Percentiles rank a stretch among this genome's conserved stretches.
phyloP scores from a whole-genome alignment of 805 yeast genomes.

The Metschnikowia vanudenii region DNA sequence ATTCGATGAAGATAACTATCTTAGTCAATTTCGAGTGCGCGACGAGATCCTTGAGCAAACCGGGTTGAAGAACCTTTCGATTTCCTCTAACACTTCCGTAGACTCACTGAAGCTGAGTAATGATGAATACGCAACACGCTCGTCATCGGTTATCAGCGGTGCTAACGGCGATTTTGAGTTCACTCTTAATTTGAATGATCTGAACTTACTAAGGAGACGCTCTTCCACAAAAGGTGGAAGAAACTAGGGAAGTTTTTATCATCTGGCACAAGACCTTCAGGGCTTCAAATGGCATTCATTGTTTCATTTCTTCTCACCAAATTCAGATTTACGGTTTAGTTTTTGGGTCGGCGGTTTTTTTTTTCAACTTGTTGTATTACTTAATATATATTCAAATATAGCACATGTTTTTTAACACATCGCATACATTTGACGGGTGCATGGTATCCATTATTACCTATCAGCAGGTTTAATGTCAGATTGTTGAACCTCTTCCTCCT shows the following conservation, averaged over 20 bases:
- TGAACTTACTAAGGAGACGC: conserved; percentile 61
- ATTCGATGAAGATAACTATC: conserved; percentile 4
- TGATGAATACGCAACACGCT: conserved; percentile 35
- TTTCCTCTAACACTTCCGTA: conserved; percentile 21
- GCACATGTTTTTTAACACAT: background rate
- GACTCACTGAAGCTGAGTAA: conserved; percentile 21
- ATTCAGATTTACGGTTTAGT: background rate
- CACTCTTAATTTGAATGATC: conserved; percentile 61
- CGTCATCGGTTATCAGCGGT: conserved; percentile 40
- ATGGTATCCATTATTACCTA: conserved; percentile 21
- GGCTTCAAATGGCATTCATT: background rate
- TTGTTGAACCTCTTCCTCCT: conserved; percentile 51
- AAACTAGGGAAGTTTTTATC: background rate
- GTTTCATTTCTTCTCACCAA: background rate
- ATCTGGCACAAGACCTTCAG: background rate
- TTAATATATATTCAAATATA: background rate
- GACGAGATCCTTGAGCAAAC: conserved; percentile 1
- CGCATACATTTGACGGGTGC: background rate
- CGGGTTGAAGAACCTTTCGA: conserved; percentile 23
- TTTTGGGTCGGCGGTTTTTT: background rate
- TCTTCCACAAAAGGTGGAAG: conserved; percentile 17
- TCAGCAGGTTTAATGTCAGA: conserved; percentile 38
- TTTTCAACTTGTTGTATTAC: background rate
- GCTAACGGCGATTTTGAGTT: conserved; percentile 45
- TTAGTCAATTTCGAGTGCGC: conserved; percentile 2